Conservation (phyloP, 1,284 basidiomycete genomes). For the Apiotrichum siamense region DNA sequence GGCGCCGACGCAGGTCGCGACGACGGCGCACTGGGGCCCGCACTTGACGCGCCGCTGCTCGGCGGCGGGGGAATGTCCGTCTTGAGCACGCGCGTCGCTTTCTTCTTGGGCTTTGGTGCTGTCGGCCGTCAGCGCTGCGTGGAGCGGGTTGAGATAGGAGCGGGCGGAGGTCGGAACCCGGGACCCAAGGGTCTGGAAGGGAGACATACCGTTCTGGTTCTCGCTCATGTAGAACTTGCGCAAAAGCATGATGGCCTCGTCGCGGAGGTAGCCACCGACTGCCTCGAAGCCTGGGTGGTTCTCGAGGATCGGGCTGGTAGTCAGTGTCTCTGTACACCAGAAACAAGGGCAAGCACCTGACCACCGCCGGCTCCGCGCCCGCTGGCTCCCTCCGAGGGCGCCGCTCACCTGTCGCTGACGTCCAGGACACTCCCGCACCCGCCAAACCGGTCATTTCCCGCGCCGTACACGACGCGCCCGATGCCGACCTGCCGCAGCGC, state of each 20-base stretch:
- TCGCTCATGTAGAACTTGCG: conserved; percentile 94
- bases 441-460: conserved; percentile 93
- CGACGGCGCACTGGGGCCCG: not conserved
- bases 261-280: conserved; percentile 73
- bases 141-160: too few relatives aligned
- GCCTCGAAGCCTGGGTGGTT: conserved; percentile 70
- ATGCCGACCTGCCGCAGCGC: conserved; percentile 92
- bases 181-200: too few relatives aligned
- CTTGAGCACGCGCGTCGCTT: conserved; percentile 46
- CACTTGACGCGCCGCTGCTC: too few relatives aligned
- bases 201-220: conserved; percentile 72
- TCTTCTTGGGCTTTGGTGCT: conserved; percentile 49
- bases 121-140: not conserved
- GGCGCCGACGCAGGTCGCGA: conserved; percentile 18
- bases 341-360: too few relatives aligned
- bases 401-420: conserved; percentile 69
- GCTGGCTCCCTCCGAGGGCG: not conserved
- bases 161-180: too few relatives aligned
- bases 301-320: conserved; percentile 52
- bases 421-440: conserved; percentile 93
- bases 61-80: conserved; percentile 46
- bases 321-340: too few relatives aligned
- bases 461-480: conserved; percentile 84
- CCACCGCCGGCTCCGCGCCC: too few relatives aligned
- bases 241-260: conserved; percentile 92